Conservation (phyloP, 2,329 filamentous ascomycete genomes). For the Fonsecaea nubica region DNA sequence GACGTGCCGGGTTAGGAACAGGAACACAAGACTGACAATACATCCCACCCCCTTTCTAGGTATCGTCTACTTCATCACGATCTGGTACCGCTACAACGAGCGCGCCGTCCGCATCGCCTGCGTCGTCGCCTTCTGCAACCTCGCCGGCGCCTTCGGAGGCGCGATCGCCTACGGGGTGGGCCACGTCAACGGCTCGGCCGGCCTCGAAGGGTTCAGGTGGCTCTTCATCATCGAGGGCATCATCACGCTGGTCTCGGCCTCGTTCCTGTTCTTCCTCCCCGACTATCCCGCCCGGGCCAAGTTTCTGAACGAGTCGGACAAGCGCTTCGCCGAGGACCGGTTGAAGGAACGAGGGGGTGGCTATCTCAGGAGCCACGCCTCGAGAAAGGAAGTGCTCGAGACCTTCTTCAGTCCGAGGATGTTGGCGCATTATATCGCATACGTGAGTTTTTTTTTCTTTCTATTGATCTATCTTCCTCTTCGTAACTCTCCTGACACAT, state of each 20-base stretch:
- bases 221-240: conserved; percentile 44
- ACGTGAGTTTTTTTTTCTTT: conserved; percentile 25
- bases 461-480: neutral
- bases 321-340: conserved; percentile 51
- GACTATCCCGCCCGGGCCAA: conserved; percentile 52
- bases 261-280: conserved; percentile 52
- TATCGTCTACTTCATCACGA: conserved; percentile 58
- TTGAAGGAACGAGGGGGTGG: conserved; percentile 52
- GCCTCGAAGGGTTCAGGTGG: conserved; percentile 50
- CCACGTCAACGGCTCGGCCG: conserved; percentile 51
- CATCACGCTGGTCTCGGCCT: conserved; percentile 46
- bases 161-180: conserved; percentile 44
- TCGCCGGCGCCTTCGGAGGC: conserved; percentile 61
- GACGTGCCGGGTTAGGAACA: neutral
- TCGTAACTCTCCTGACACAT: neutral
- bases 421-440: conserved; percentile 38
- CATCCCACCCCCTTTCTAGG: conserved; percentile 32
- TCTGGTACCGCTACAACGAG: conserved; percentile 64
- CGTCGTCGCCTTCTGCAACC: conserved; percentile 61
- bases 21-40: neutral
- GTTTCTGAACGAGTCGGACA: conserved; percentile 54
- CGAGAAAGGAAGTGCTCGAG: conserved; percentile 26
- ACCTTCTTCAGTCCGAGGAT: conserved; percentile 36
- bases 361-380: conserved; percentile 34
- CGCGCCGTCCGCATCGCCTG: conserved; percentile 65